Evolutionary conservation across 768 basidiomycete genomes (phyloP), one percentile per base, ranked within the genome.

Genomic region (Agaricus subrufescens): DNA sequence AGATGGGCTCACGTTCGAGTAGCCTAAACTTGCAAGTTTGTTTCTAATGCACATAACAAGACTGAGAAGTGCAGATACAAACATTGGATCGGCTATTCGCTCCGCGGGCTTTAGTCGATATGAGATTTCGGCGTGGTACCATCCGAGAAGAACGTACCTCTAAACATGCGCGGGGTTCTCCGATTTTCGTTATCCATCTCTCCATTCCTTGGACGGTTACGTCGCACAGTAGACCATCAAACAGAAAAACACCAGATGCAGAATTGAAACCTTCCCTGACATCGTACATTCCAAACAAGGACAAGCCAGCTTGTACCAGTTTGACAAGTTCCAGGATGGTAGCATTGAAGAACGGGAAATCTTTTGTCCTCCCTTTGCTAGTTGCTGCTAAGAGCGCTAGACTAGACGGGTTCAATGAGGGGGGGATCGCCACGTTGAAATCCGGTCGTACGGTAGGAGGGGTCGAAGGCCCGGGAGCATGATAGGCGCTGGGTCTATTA

Each of bases 161-260:
- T 15, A 87, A 72, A 31, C 79, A 78, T 54, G 86, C 66, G 60
- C 76, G 77, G 7, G 78, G 79, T 59, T 82, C 82, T 11, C 86
- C 89, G 43, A 92, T 76, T 45, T 83, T 80, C 12, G 76, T 63
- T 30, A 82, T 80, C 90, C 91, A 94, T 50, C 70, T 73, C 47
- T 79, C 75, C 34, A 94, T 80, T 4, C 84, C 89, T 27, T 86
- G 82, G 27, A 89, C 80, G 0, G 91, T 91, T 12, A 76, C 70
- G 67, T 94, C 89, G 65, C 91, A 93, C 25, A 94, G 70, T 12
- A 94, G 74, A 1, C 91, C 91, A 67, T 93, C 84, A 43, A 79
- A 63, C 27, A 58, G 27, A 44, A 65, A 57, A 27, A 54, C 48
- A 31, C 58, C 57, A 42, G 58, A 54, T 5, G 65, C 56, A 12